Evolutionary conservation across 2,329 filamentous ascomycete genomes (phyloP), one percentile per base, ranked within the genome.

Genomic region (Fusarium sp.): DNA sequence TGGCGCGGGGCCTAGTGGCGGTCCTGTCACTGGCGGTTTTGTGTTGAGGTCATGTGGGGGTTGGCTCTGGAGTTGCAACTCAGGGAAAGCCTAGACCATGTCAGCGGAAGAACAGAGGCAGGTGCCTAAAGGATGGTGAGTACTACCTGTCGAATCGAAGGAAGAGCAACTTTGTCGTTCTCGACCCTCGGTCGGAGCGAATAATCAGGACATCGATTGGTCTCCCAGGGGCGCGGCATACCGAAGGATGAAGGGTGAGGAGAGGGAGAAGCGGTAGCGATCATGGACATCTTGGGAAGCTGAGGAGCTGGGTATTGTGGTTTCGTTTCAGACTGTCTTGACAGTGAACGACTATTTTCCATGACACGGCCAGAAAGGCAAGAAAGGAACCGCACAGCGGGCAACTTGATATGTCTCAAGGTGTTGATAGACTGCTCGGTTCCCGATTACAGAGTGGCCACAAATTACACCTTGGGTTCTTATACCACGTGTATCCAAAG

Each of bases 121-220:
- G 34, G 16, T n/a, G 26, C 23, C 50, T 19, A 30, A 31, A 43
- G 21, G 7, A 52, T 25, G 42, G 41, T 39, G 48, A 34, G 25
- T 21, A 74, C 58, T 82, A 86, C 85, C 83, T 86, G 83, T 69
- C 84, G 81, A 51, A 88, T 86, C 3, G 86, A 84, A 21, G 86
- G 86, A 23, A 88, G 78, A 37, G 81, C 80, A 30, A 85, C 74
- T 61, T 77, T 76, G 64, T 81, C 79, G n/a, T 75, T 74, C 55
- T 85, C 82, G 19, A 73, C 72, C 57, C 78, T 79, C 48, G 78
- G 77, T 41, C 79, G 78, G 28, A 76, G 74, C 19, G 77, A 74
- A 34, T 77, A 78, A 30, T 81, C 80, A 31, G 78, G 62, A 19
- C 77, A 72, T 54, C 79, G 76, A 65, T 74, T 61, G 31, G 79